phyloP scores from a whole-genome alignment of 225 moss, liverwort and hornwort species.

The Marchantia paleacea region DNA sequence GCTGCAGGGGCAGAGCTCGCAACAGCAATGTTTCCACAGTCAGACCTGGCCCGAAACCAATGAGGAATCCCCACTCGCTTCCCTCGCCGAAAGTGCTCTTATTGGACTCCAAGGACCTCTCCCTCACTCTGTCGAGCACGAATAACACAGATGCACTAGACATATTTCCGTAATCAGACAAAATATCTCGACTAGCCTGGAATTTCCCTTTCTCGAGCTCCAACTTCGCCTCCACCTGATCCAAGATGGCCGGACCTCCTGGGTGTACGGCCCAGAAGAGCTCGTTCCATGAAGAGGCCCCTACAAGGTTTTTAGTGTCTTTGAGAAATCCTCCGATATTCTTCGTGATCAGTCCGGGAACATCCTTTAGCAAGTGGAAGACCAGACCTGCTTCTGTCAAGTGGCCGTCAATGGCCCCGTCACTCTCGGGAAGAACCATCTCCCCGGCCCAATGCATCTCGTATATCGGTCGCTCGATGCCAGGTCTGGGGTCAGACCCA shows the following conservation, averaged over 20 bases:
- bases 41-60: conserved; percentile 23
- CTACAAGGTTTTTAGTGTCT: conserved; percentile 6
- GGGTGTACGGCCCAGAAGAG: conserved; percentile 26
- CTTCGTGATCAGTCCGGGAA: conserved; percentile 23
- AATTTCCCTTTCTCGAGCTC: conserved; percentile 11
- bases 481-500: conserved; percentile 16
- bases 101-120: not conserved
- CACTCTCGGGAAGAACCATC: conserved; percentile 9
- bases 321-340: conserved; percentile 10
- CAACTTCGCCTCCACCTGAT: conserved; percentile 18
- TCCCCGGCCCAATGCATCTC: conserved; percentile 20
- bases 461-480: conserved; percentile 15
- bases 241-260: conserved; percentile 20
- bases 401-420: conserved; percentile 22
- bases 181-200: conserved; percentile 10
- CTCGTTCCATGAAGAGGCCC: conserved; percentile 14
- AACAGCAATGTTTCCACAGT: conserved; percentile 11
- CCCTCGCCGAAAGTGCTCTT: conserved; percentile 15
- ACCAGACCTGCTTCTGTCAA: conserved; percentile 23
- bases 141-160: conserved; percentile 23
- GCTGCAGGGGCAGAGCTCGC: conserved; percentile 3
- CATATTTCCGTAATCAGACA: conserved; percentile 20
- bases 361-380: conserved; percentile 22
- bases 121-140: conserved; percentile 16
- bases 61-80: conserved; percentile 20